Conservation (phyloP, 2,329 filamentous ascomycete genomes). For the Sporothrix inflata region DNA sequence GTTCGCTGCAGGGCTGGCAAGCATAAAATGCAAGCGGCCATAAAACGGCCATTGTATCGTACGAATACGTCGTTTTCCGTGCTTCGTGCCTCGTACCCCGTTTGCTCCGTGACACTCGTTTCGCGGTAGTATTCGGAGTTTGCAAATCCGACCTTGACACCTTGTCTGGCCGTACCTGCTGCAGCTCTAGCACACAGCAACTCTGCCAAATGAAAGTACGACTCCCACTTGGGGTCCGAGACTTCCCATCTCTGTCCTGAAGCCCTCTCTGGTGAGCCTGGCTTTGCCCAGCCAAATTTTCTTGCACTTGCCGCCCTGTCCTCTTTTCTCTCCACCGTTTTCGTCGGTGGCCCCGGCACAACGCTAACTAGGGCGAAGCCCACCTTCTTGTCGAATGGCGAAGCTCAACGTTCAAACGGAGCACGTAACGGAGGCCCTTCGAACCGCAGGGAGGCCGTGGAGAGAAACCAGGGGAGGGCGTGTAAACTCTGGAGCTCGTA, state of each 20-base stretch:
- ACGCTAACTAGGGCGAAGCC: neutral
- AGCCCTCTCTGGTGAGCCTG: neutral
- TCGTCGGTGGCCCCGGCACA: neutral
- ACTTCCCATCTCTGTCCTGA: neutral
- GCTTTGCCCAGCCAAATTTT: neutral
- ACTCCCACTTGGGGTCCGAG: neutral
- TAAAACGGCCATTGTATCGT: neutral
- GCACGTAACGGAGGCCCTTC: neutral
- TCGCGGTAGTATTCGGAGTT: neutral
- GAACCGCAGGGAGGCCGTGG: neutral
- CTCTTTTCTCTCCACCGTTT: neutral
- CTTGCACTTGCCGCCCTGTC: neutral
- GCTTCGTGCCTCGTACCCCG: neutral
- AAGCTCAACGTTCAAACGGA: neutral
- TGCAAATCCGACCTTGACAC: constrained; percentile 4
- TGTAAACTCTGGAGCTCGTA: neutral
- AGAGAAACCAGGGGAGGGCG: neutral
- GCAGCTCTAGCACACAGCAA: neutral
- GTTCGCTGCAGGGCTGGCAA: neutral
- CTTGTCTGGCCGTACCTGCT: neutral
- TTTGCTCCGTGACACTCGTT: neutral
- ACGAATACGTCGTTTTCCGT: neutral
- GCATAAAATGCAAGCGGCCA: neutral
- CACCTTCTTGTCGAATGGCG: neutral
- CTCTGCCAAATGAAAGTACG: neutral